These are phyloP conservation scores for Epicoccum nigrum DNA, from an alignment of 2,329 filamentous ascomycete species.

Conservation along the genomic window DNA sequence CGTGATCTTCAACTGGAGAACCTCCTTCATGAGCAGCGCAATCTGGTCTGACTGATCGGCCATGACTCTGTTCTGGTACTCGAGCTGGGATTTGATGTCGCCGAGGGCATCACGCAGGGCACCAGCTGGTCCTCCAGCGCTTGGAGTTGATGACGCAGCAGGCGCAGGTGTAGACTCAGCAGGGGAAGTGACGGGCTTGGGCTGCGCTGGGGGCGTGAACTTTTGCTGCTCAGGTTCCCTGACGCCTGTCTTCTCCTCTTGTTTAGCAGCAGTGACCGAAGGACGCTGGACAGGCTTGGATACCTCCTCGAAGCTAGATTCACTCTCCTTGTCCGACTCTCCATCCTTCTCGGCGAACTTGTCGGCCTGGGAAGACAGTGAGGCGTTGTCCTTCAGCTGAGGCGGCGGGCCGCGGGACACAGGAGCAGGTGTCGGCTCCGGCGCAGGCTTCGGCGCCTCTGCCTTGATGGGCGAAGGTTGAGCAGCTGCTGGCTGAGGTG, in stretches of 20 bases:
- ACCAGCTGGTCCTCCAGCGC: conserved; percentile 55
- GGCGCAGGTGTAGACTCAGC: conserved; percentile 49
- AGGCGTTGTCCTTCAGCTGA: conserved; percentile 80
- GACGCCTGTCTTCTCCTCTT: conserved; percentile 49
- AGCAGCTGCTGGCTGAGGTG: conserved; percentile 50
- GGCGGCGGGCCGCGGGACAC: conserved; percentile 63
- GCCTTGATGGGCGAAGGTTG: conserved; percentile 57
- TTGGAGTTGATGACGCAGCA: conserved; percentile 45
- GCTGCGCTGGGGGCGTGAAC: conserved; percentile 44
- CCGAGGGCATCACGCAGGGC: conserved; percentile 70
- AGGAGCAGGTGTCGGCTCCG: conserved; percentile 56
- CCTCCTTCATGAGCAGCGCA: conserved; percentile 67
- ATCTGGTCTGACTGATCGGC: conserved; percentile 79
- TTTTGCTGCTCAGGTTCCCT: conserved; percentile 56
- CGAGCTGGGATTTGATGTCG: conserved; percentile 78
- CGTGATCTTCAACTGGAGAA: conserved; percentile 72
- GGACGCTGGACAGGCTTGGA: conserved; percentile 73
- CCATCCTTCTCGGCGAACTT: conserved; percentile 82
- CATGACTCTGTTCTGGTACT: conserved; percentile 79
- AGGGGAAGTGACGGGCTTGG: conserved; percentile 46
- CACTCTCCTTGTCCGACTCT: conserved; percentile 66
- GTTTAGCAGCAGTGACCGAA: conserved; percentile 40
- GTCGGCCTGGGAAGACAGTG: conserved; percentile 82
- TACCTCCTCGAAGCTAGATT: conserved; percentile 87
- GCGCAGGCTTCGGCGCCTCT: conserved; percentile 57